Conservation (phyloP, 1,284 basidiomycete genomes). For the Papiliotrema laurentii region DNA sequence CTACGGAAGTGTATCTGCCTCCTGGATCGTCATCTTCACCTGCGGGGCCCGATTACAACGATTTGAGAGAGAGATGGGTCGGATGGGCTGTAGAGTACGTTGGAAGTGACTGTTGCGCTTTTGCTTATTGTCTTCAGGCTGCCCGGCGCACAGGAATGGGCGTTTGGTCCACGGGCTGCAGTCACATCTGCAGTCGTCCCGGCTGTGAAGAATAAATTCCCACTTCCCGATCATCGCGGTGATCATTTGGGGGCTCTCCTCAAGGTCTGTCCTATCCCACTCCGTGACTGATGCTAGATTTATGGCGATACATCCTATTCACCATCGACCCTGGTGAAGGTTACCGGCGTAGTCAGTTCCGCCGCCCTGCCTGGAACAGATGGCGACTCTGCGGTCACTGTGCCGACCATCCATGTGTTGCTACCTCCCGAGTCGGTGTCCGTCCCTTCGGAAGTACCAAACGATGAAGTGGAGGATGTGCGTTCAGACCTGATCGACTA, state of each 20-base stretch:
- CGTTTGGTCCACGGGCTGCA: no score
- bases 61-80: slow-evolving; percentile 45
- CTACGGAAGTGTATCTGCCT: slow-evolving; percentile 45
- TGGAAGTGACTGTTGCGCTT: no score
- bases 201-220: slow-evolving; percentile 32
- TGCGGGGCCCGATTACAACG: slow-evolving; percentile 25
- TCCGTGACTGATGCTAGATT: slow-evolving; percentile 13
- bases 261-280: slow-evolving; percentile 25
- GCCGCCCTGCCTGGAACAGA: slow-evolving; percentile 37
- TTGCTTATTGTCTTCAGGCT: no score
- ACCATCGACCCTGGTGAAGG: slow-evolving; percentile 36
- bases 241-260: slow-evolving; percentile 40
- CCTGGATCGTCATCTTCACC: slow-evolving; percentile 1
- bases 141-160: no score
- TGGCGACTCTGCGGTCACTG: slow-evolving; percentile 15
- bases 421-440: background rate
- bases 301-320: slow-evolving; percentile 41
- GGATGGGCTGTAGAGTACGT: slow-evolving; percentile 48
- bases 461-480: background rate
- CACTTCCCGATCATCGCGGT: slow-evolving; percentile 17
- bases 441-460: background rate
- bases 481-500: slow-evolving; percentile 30
- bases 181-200: no score
- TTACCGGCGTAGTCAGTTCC: slow-evolving; percentile 38
- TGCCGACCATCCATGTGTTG: slow-evolving; percentile 43